Evolutionary conservation across 1,139 yeast species (phyloP), one percentile per base, ranked within the genome.

Genomic region (Entelexis paramagnoliae): DNA sequence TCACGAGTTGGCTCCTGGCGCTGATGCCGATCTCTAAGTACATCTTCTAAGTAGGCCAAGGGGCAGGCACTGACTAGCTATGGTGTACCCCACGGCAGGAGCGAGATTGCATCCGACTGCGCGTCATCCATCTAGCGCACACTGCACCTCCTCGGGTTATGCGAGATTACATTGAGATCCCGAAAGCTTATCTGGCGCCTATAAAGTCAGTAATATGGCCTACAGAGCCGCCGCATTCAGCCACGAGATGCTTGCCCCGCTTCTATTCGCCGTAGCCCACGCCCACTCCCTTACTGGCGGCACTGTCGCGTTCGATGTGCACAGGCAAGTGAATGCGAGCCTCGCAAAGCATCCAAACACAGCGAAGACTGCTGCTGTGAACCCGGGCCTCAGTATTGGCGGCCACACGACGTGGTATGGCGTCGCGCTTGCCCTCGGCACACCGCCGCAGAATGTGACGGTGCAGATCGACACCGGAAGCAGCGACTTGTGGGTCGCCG

Each of bases 391-490:
- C 10, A 8, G 17, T 17, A 29, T 20, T 5, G 29, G 29, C 17
- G 41, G 45, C 40, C 33, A 51, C 19, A 20, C 4, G 3, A 26
- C 40, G 2, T 51, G 52, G 52, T 51, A 50, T 41, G 54, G 52
- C 16, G 36, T 51, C 19, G 16, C 16, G 14, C 29, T 52, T 6
- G 51, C 17, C 11, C 42, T 52, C 29, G 55, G 52, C 11, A 52
- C 52, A 2, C 52, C 52, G 20, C 50, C 52, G 11, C 55, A 52
- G 35, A n/a, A 20, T 2, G 42, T 46, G 10, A 22, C 34, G 3
- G 33, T 49, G 17, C 52, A 49, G 35, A 29, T 52, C 11, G 52
- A 49, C 24, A 52, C 52, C 7, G 55, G 52, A 6, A 41, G 49
- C n/a, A 49, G 52, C 20, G 54, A 51, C 22, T 20, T 40, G 28